Evolutionary conservation across 768 basidiomycete genomes (phyloP).

Genomic region (Trametes coccinea): DNA sequence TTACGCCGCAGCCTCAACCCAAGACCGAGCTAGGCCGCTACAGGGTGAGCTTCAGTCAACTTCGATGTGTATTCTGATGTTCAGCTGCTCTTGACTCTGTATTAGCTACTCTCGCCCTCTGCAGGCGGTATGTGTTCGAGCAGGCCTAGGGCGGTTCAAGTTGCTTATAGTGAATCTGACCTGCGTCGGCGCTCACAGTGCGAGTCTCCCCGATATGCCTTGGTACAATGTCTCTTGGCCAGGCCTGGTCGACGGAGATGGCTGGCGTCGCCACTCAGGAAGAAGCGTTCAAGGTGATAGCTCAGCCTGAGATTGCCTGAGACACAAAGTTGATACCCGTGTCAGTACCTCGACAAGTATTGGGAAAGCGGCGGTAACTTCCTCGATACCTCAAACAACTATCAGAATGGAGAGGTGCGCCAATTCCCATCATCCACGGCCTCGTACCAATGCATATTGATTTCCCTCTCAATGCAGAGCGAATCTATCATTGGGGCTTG

Average conservation of each 20-base stretch:
- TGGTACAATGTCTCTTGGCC: constrained; percentile 1
- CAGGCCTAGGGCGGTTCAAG: too few relatives aligned
- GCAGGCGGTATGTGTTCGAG: background rate
- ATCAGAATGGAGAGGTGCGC: constrained; percentile 7
- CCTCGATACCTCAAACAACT: constrained; percentile 46
- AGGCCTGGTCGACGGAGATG: background rate
- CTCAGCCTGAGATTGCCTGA: too few relatives aligned
- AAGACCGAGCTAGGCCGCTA: constrained; percentile 5
- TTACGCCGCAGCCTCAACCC: background rate
- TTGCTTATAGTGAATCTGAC: background rate
- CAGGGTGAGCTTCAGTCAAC: background rate
- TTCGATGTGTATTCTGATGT: background rate
- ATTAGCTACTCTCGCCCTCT: constrained; percentile 2
- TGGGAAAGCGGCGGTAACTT: constrained; percentile 48
- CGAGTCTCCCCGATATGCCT: constrained; percentile 14
- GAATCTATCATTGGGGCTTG: constrained; percentile 44
- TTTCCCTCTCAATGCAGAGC: constrained; percentile 10
- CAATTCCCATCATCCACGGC: background rate
- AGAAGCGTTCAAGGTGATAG: background rate
- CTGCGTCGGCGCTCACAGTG: background rate
- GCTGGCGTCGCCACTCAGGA: background rate
- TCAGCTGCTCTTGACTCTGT: too few relatives aligned
- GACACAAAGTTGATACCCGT: too few relatives aligned
- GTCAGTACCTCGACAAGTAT: constrained; percentile 44
- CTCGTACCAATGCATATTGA: constrained; percentile 21